Base-by-base conservation (phyloP, 805 yeast species). In the Barnettozyma botsteinii region DNA sequence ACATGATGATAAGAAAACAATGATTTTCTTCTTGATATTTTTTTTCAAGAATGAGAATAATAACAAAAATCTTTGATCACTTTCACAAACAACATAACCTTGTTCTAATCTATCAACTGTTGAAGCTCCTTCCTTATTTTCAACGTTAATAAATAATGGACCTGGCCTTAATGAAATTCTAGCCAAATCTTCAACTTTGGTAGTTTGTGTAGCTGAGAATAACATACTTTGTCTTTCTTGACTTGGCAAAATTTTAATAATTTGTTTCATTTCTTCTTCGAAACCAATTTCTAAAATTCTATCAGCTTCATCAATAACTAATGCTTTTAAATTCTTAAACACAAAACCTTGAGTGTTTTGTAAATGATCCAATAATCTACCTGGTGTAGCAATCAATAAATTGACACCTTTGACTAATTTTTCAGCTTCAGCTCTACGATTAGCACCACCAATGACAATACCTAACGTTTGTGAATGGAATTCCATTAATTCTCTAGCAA, bases 181-280 rank as follows among this genome's bases (percentile, higher is more conserved):
- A 13, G 99, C 98, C 57, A 93, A 72, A 67, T 93, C 98, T 64
- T 93, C 98, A 49, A 93, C 98, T 66, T 94, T 93, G 30, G 98
- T 93, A 23, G 98, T 93, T 65, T 93, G 98, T 1, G 99, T 93
- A 35, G 99, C 99, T n/a, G 98, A 91, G 60, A 93, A 93, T 48
- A 93, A 69, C 98, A 93, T 91, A 30, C 95, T 75, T 64, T 93
- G 98, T 66, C 98, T 82, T 50, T 83, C 89, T 51, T 87, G 91
- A 46, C 78, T 83, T 33, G 98, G 98, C 56, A 93, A 70, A 48
- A 94, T 86, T 64, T 82, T 86, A 57, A 93, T 86, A 58, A 93
- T 93, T 65, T 93, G 98, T 62, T 76, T 84, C 98, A 93, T 93
- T 69, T 93, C 99, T 53, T 94, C 98, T 69, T 93, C 98, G 67